phyloP scores from a whole-genome alignment of 2,329 filamentous ascomycete species.

The Talaromyces sp. region DNA sequence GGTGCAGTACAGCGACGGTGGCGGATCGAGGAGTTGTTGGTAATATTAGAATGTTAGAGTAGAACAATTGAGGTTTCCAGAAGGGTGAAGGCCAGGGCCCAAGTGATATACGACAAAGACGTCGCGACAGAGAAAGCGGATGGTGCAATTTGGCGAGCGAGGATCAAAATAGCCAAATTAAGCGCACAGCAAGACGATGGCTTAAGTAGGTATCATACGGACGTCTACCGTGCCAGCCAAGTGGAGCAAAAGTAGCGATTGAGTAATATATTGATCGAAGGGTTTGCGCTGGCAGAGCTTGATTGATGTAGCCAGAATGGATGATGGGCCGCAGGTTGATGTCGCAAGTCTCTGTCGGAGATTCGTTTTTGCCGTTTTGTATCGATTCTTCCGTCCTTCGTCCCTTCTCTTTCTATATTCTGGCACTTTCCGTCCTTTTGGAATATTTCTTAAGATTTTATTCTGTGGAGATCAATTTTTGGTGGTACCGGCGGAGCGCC shows the following conservation, averaged over 20 bases:
- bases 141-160: slow-evolving; percentile 15
- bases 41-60: too few relatives aligned
- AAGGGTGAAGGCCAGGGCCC: background rate
- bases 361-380: background rate
- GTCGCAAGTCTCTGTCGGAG: background rate
- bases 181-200: slow-evolving; percentile 3
- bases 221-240: slow-evolving; percentile 3
- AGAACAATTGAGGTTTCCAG: too few relatives aligned
- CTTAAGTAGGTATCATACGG: background rate
- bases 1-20: too few relatives aligned
- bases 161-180: slow-evolving; percentile 6
- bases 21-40: too few relatives aligned
- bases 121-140: slow-evolving; percentile 12
- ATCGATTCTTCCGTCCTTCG: background rate
- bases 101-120: background rate
- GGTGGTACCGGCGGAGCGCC: slow-evolving; percentile 10
- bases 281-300: background rate
- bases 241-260: slow-evolving; percentile 5
- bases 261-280: background rate
- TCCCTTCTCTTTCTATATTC: background rate
- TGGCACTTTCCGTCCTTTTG: background rate
- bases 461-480: slow-evolving; percentile 7
- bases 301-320: background rate
- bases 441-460: background rate
- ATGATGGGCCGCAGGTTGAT: background rate